Percentiles rank a stretch among this genome's conserved stretches.
Evolutionary conservation across 2,329 filamentous ascomycete species (phyloP).

Genomic region (Arthrocladium fulminans): DNA sequence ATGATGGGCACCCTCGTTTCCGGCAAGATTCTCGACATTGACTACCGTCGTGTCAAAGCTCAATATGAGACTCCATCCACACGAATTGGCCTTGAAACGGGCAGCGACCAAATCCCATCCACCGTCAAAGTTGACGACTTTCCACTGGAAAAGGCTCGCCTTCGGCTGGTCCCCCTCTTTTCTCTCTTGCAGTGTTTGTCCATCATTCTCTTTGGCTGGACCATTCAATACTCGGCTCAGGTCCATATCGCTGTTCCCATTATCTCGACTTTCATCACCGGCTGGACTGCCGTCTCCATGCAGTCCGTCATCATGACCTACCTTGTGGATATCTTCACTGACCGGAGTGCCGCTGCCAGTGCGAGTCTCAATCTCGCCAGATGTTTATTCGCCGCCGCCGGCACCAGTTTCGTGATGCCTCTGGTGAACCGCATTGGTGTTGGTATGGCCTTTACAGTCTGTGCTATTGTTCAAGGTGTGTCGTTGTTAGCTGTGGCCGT

Average conservation of each 20-base stretch:
- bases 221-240: conserved; percentile 34
- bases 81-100: background rate
- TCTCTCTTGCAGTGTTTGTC: conserved; percentile 38
- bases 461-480: conserved; percentile 33
- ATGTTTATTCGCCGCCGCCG: conserved; percentile 45
- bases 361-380: conserved; percentile 46
- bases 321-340: conserved; percentile 45
- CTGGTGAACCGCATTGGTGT: conserved; percentile 39
- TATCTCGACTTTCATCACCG: conserved; percentile 43
- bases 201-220: conserved; percentile 47
- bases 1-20: conserved; percentile 46
- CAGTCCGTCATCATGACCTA: conserved; percentile 45
- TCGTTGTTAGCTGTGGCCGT: conserved; percentile 38
- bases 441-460: conserved; percentile 42
- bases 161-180: conserved; percentile 42
- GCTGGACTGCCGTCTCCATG: conserved; percentile 44
- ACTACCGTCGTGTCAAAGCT: conserved; percentile 40
- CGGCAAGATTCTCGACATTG: conserved; percentile 44
- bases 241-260: conserved; percentile 45
- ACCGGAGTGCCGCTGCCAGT: conserved; percentile 42
- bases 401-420: conserved; percentile 42
- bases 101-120: background rate
- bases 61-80: conserved; percentile 13
- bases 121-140: conserved; percentile 26
- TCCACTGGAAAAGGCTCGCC: conserved; percentile 44